A percentile compares a stretch with the other conserved stretches of the same genome.
Evolutionary conservation across 2,329 filamentous ascomycete genomes (phyloP).

Genomic region (Diplodia corticola): DNA sequence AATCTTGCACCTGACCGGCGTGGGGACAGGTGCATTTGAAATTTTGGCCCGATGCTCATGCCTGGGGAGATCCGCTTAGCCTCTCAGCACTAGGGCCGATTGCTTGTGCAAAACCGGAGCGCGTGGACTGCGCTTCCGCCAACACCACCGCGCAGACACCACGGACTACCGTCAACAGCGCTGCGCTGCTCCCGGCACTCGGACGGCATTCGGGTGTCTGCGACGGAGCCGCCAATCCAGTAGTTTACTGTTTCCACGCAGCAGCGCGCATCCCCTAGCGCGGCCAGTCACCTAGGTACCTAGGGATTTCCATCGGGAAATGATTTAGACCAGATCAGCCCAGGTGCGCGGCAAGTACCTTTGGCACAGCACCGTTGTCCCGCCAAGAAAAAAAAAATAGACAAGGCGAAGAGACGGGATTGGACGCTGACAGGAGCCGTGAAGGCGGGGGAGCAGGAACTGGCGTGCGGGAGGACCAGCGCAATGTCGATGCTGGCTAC

Average conservation of each 20-base stretch:
- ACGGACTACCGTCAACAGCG: not conserved
- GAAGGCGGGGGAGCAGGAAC: constrained; percentile 1
- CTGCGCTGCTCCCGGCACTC: constrained; percentile 9
- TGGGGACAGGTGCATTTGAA: not conserved
- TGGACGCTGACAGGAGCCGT: not conserved
- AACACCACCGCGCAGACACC: constrained; percentile 12
- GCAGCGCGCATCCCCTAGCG: not conserved
- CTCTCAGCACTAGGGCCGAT: constrained; percentile 11
- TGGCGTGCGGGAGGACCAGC: not conserved
- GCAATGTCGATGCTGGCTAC: constrained; percentile 1
- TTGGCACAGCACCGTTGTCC: not conserved
- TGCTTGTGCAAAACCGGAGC: not conserved
- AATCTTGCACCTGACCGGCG: constrained; percentile 1
- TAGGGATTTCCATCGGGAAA: not conserved
- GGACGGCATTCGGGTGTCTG: not conserved
- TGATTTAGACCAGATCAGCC: constrained; percentile 12
- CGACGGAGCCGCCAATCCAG: not conserved
- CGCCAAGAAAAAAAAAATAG: constrained; percentile 1
- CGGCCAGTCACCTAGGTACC: not conserved
- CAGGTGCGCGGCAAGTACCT: constrained; percentile 9
- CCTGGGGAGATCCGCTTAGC: constrained; percentile 15
- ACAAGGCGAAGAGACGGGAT: not conserved
- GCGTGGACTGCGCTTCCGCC: not conserved
- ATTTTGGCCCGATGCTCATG: not conserved
- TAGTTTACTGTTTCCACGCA: not conserved